Base-by-base conservation (phyloP, 345 rosid species). In the Gossypium turneri region DNA sequence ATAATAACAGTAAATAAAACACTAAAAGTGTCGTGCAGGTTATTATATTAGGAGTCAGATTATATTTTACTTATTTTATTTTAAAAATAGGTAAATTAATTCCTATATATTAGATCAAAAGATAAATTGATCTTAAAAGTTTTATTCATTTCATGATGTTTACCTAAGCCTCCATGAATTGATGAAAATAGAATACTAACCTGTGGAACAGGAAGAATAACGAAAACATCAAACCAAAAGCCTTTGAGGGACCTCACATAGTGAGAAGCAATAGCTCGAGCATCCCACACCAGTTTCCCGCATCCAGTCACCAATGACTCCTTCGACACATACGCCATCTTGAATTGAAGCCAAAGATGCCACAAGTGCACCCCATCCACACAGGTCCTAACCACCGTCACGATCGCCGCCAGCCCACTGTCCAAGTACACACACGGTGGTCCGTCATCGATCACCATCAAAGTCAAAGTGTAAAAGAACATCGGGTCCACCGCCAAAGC, bases 211-310 rank as follows among this genome's bases (percentile, higher is more conserved):
- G 58, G 98, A 52, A 94, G 97, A 67, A 94, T 89, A 71, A 94
- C 97, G 10, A 90, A 88, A 56, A 80, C 81, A 77, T 94, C 98
- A 73, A 94, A 88, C 97, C 97, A 92, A 80, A 94, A 90, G 16
- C 97, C 98, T 51, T 77, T 86, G 27, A 92, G 78, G 0, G 98
- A 92, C 16, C 87, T 81, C 11, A 86, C 77, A 66, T 92, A 92
- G 83, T 87, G 92, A 0, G 81, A 66, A 15, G 93, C 97, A 77
- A 94, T 88, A 6, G 91, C 88, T 70, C 82, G 86, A 56, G 94
- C 85, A 82, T 94, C 94, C 98, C 97, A 94, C 7, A 43, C 38
- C 17, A 45, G 16, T 9, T 53, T 53, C 58, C 58, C 58, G 9
- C 58, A 53, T 53, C 58, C 58, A 20, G n/a, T 53, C 24, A 53